Conservation (phyloP, 2,329 filamentous ascomycete genomes). For the Microsporum canis region DNA sequence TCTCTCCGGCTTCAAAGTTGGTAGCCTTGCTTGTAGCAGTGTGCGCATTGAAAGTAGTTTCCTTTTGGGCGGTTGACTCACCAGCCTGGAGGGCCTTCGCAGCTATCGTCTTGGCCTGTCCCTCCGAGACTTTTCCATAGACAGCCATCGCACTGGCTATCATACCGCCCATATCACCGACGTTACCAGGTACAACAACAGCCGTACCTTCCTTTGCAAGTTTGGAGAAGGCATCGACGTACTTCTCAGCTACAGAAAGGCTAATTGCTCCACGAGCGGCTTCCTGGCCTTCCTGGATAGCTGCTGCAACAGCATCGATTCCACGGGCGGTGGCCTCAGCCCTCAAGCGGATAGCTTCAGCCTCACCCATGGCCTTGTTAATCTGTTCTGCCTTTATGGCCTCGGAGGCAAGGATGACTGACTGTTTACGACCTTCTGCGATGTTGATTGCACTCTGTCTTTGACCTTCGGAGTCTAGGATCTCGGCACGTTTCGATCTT, state of each 20-base stretch:
- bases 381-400: slow-evolving; percentile 82
- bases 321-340: slow-evolving; percentile 76
- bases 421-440: slow-evolving; percentile 93
- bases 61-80: slow-evolving; percentile 8
- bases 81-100: slow-evolving; percentile 27
- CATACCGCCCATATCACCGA: slow-evolving; percentile 92
- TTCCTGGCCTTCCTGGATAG: slow-evolving; percentile 61
- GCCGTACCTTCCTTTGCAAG: slow-evolving; percentile 92
- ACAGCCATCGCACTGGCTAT: slow-evolving; percentile 92
- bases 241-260: slow-evolving; percentile 88
- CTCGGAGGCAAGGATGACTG: slow-evolving; percentile 89
- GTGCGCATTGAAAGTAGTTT: slow-evolving; percentile 12
- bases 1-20: slow-evolving; percentile 11
- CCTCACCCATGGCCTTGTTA: slow-evolving; percentile 84
- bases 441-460: slow-evolving; percentile 97
- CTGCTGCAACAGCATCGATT: slow-evolving; percentile 71
- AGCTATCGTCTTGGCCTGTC: slow-evolving; percentile 56
- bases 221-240: slow-evolving; percentile 87
- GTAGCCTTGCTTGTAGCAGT: slow-evolving; percentile 5
- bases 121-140: slow-evolving; percentile 82
- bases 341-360: slow-evolving; percentile 80
- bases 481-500: slow-evolving; percentile 93
- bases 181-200: slow-evolving; percentile 90
- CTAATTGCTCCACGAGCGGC: slow-evolving; percentile 75
- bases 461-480: slow-evolving; percentile 93